Percentiles rank a stretch among this genome's conserved stretches.
Evolutionary conservation across 1,284 basidiomycete species (phyloP).

Genomic region (Ganoderma multipileum): DNA sequence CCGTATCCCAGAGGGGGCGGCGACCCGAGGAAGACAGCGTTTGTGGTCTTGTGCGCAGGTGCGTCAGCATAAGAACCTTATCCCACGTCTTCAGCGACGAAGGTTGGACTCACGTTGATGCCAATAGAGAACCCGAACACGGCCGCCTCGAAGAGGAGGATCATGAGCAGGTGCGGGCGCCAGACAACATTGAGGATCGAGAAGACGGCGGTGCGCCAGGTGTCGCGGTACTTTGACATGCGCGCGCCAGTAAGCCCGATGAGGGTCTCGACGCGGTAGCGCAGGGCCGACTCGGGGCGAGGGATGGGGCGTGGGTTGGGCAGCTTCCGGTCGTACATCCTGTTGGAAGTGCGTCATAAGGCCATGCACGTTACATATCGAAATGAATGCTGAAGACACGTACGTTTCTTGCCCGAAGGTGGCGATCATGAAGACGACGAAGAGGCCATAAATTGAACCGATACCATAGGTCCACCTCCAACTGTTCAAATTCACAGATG

Average conservation of each 20-base stretch:
- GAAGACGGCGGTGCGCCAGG: slow-evolving; percentile 55
- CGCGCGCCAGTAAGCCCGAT: slow-evolving; percentile 68
- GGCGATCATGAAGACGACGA: slow-evolving; percentile 64
- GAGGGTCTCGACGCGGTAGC: slow-evolving; percentile 66
- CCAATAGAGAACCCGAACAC: slow-evolving; percentile 77
- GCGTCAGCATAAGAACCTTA: not conserved
- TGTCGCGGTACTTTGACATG: slow-evolving; percentile 66
- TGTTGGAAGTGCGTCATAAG: slow-evolving; percentile 33
- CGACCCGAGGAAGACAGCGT: slow-evolving; percentile 69
- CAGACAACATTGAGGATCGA: slow-evolving; percentile 65
- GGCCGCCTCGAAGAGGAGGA: slow-evolving; percentile 65
- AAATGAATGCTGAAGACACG: slow-evolving; percentile 1
- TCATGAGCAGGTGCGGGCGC: slow-evolving; percentile 66
- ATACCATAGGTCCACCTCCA: slow-evolving; percentile 81
- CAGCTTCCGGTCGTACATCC: slow-evolving; percentile 73
- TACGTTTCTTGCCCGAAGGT: slow-evolving; percentile 73
- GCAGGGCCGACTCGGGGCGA: slow-evolving; percentile 51
- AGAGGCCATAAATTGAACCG: slow-evolving; percentile 61
- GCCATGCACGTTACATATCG: not conserved
- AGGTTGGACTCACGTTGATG: slow-evolving; percentile 60
- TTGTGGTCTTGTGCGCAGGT: slow-evolving; percentile 57
- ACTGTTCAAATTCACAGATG: slow-evolving; percentile 35
- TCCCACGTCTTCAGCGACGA: not conserved
- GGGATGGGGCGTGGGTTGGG: slow-evolving; percentile 49
- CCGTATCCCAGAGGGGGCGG: slow-evolving; percentile 68